phyloP scores from a whole-genome alignment of 2,329 filamentous ascomycete genomes.

The Trichothecium roseum region DNA sequence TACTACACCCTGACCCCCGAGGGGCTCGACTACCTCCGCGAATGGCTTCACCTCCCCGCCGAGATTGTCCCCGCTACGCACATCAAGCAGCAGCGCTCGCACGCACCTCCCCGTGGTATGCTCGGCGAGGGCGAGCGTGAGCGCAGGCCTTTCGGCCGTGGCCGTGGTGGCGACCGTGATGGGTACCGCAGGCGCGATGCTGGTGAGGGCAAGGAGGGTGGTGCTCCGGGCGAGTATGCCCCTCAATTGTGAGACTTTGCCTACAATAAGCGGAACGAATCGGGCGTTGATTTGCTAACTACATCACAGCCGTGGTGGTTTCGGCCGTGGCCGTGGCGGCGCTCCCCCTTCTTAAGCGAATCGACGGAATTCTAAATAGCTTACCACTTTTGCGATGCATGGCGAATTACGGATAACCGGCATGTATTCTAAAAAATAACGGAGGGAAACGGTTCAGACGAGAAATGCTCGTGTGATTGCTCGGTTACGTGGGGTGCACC shows the following conservation, averaged over 20 bases:
- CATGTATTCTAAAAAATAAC: slow-evolving; percentile 38
- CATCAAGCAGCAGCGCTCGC: slow-evolving; percentile 99
- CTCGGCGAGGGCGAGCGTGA: slow-evolving; percentile 78
- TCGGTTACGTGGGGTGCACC: slow-evolving; percentile 28
- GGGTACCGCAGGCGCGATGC: slow-evolving; percentile 87
- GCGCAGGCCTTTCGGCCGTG: slow-evolving; percentile 75
- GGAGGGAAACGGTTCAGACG: slow-evolving; percentile 22
- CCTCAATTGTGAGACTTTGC: slow-evolving; percentile 65
- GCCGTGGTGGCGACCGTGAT: slow-evolving; percentile 63
- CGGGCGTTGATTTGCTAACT: slow-evolving; percentile 23
- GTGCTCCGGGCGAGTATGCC: slow-evolving; percentile 83
- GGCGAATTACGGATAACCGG: slow-evolving; percentile 30
- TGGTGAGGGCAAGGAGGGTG: slow-evolving; percentile 82
- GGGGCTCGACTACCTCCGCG: slow-evolving; percentile 99
- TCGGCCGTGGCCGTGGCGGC: slow-evolving; percentile 77
- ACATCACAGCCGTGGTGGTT: slow-evolving; percentile 62
- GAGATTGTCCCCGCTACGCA: slow-evolving; percentile 99
- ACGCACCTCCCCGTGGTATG: slow-evolving; percentile 98
- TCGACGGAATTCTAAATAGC: slow-evolving; percentile 24
- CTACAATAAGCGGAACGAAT: background rate
- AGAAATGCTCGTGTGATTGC: slow-evolving; percentile 25
- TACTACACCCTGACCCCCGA: slow-evolving; percentile 99
- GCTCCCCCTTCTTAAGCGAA: slow-evolving; percentile 55
- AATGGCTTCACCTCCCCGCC: slow-evolving; percentile 99
- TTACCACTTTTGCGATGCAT: slow-evolving; percentile 34